Percentiles rank a stretch among this genome's conserved stretches.
Evolutionary conservation across 805 yeast species (phyloP).

Genomic region (Komagataella pseudopastoris): DNA sequence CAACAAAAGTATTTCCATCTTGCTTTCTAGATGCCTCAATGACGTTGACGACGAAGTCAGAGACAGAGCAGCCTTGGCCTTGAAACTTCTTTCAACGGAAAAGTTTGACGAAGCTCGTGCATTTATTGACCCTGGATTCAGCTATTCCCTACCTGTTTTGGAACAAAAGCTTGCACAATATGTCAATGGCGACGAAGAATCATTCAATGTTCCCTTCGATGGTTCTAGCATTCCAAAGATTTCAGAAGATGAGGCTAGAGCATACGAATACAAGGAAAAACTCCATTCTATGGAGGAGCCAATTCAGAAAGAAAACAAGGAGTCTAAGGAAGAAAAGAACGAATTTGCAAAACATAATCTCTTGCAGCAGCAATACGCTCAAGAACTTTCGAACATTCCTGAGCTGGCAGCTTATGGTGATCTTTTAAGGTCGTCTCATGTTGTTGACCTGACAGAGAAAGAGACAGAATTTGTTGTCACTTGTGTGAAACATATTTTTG

Average conservation of each 20-base stretch:
- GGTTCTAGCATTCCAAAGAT: slow-evolving; percentile 50
- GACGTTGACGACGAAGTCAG: slow-evolving; percentile 96
- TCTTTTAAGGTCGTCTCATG: slow-evolving; percentile 55
- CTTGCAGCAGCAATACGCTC: slow-evolving; percentile 51
- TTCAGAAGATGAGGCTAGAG: slow-evolving; percentile 56
- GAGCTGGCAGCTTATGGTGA: slow-evolving; percentile 66
- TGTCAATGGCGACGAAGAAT: slow-evolving; percentile 36
- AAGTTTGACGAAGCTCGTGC: slow-evolving; percentile 25
- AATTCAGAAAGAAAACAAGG: slow-evolving; percentile 20
- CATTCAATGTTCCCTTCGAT: slow-evolving; percentile 52
- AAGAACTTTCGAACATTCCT: slow-evolving; percentile 56
- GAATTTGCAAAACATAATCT: slow-evolving; percentile 18
- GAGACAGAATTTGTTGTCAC: slow-evolving; percentile 89
- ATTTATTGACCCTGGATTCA: slow-evolving; percentile 53
- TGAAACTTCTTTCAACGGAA: slow-evolving; percentile 41
- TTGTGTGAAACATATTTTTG: slow-evolving; percentile 74
- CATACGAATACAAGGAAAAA: slow-evolving; percentile 46
- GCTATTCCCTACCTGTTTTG: slow-evolving; percentile 62
- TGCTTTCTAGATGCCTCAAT: slow-evolving; percentile 70
- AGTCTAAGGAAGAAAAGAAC: slow-evolving; percentile 13
- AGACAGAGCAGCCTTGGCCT: slow-evolving; percentile 86
- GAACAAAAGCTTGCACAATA: slow-evolving; percentile 69
- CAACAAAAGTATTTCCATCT: slow-evolving; percentile 53
- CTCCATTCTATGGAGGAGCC: slow-evolving; percentile 17
- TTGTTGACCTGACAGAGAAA: slow-evolving; percentile 66